Evolutionary conservation across 2,329 filamentous ascomycete species (phyloP), one percentile per base, ranked within the genome.

Genomic region (Phialophora expanda): DNA sequence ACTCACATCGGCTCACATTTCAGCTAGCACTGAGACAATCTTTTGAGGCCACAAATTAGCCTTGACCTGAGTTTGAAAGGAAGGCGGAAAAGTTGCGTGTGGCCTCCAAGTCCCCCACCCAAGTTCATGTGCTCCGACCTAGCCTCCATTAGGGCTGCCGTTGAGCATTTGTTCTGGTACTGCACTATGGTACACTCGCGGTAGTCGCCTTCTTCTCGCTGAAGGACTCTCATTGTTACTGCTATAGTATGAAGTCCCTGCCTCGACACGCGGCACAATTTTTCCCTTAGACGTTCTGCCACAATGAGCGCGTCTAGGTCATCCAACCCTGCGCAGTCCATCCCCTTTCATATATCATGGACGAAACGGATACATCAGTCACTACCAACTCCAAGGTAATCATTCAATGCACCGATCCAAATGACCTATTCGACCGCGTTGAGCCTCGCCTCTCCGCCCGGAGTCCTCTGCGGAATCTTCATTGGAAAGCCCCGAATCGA

Each of bases 371-470:
- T 46, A 41, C 62, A 30, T 66, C 63, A 38, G 64, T 66, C 17
- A 65, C 69, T 50, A 64, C 70, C n/a, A 65, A 56, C 51, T 69
- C 71, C 75, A 82, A 92, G 84, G 90, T 92, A 74, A 91, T 89
- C 76, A 93, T 97, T 82, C 93, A 98, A 83, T 99, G 97, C 81
- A 92, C 91, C 81, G 95, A 99, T 80, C 94, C 95, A 61, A 90
- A 92, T 76, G 89, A 91, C 74, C 86, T 98, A 69, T 98, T 94
- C 79, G 88, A 91, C 66, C 85, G 94, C 60, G 83, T 98, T 51
- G 89, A 90, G 11, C 87, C 91, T 2, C 88, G 93, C 65, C 83
- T 99, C 65, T 84, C 90, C 48, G 84, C 90, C 50, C 90, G 91
- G 62, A 84, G 98, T 0, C 95, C 95, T 38, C 84, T 99, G 44